Conservation (phyloP, 805 yeast species). For the Metschnikowia arizonensis region DNA sequence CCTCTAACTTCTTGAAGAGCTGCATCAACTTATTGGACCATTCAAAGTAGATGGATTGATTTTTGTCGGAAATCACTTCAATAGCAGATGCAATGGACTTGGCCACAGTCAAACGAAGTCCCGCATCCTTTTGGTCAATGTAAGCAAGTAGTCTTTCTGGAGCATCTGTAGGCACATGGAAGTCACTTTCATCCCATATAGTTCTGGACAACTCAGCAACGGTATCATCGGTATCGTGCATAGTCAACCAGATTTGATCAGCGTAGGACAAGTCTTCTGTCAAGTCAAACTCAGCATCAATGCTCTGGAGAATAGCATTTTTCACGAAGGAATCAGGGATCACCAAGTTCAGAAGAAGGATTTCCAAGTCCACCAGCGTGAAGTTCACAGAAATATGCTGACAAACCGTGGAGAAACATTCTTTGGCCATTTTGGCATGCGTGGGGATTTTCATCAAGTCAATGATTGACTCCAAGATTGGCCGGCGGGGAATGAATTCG, state of each 20-base stretch:
- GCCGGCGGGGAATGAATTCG: slow-evolving; percentile 62
- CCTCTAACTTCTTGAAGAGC: slow-evolving; percentile 55
- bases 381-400: slow-evolving; percentile 70
- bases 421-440: slow-evolving; percentile 78
- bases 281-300: slow-evolving; percentile 79
- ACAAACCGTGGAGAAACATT: slow-evolving; percentile 71
- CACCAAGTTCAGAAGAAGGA: slow-evolving; percentile 54
- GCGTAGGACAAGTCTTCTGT: slow-evolving; percentile 45
- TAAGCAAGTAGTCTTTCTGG: slow-evolving; percentile 46
- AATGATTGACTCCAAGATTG: slow-evolving; percentile 58
- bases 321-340: slow-evolving; percentile 70
- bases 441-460: slow-evolving; percentile 68
- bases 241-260: slow-evolving; percentile 72
- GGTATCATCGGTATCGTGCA: slow-evolving; percentile 65
- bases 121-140: slow-evolving; percentile 55
- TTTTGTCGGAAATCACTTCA: slow-evolving; percentile 24
- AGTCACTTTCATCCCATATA: slow-evolving; percentile 79
- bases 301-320: slow-evolving; percentile 70
- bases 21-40: slow-evolving; percentile 46
- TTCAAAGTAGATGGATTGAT: slow-evolving; percentile 21
- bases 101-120: slow-evolving; percentile 71
- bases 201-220: slow-evolving; percentile 66
- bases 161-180: slow-evolving; percentile 43
- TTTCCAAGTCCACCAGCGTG: slow-evolving; percentile 50
- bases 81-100: slow-evolving; percentile 62